Evolutionary conservation across 2,329 filamentous ascomycete genomes (phyloP), one percentile per base, ranked within the genome.

Genomic region (Colletotrichum brevisporum): DNA sequence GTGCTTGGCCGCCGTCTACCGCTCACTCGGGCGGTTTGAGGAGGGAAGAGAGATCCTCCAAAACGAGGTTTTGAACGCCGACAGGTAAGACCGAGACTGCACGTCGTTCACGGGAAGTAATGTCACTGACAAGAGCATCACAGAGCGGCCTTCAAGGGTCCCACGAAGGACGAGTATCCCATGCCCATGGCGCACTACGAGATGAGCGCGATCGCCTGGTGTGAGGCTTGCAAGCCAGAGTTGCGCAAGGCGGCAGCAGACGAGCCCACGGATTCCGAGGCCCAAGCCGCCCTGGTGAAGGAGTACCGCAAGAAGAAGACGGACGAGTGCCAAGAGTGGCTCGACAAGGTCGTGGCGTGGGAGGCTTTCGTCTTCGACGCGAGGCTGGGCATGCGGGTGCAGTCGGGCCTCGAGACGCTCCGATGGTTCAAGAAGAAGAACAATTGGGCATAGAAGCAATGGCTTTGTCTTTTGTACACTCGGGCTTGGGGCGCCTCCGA

Each of bases 151-250:
- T 90, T 90, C 77, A 90, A 88, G 71, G 91, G 90, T 2, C 74
- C 83, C 0, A 83, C 87, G 2, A 89, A 86, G 66, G 92, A 95
- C 67, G 90, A 92, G 74, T 95, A 92, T 83, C 84, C 89, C 10
- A 83, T 88, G 6, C 93, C 95, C 0, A 89, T 91, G 0, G 94
- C 92, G 1, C 86, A 94, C 73, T 98, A 98, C 79, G 96, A 99
- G 80, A 89, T 96, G 83, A 94, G 90, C 0, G 94, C 92, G 8
- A 89, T 93, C 63, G 83, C 91, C 1, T 99, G 95, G 95, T 85
- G 88, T 66, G 92, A 95, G 75, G 85, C 84, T 60, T 85, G 82
- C 73, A 77, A 80, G 36, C 79, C 83, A 1, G 74, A 73, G 71
- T 73, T 73, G 4, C 60, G 72, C 9, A 62, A 71, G 18, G 71